Base-by-base conservation (phyloP, 805 yeast species). In the Wickerhamiella nectarea region DNA sequence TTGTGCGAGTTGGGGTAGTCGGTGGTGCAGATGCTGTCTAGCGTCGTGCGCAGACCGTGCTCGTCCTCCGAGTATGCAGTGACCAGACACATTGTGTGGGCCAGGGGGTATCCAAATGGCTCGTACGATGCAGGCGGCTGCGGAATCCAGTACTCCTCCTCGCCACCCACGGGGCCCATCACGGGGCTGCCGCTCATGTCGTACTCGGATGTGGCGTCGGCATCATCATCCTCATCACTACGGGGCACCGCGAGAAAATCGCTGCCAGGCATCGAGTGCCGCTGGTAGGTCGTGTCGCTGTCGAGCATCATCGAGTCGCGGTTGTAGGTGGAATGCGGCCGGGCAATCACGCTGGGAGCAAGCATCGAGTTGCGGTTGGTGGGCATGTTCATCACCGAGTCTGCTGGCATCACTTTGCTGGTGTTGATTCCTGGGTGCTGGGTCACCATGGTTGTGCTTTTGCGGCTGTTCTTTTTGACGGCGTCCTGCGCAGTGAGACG, bases 1-100 rank as follows among this genome's bases (percentile, higher is more conserved):
- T 89, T 91, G 62, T 91, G 97, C 3, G 95, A 83, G 60, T 86
- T 87, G 45, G 97, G 96, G 61, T 81, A 91, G 50, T 85, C 94
- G 1, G 96, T 85, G 1, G 95, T 84, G n/a, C 94, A 83, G 41
- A 91, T 59, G 1, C 97, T 89, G 60, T 91, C 97, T 50, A 89
- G 61, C 0, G 97, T 86, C 1, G 89, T 76, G 55, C 97, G 71
- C 46, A 91, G 62, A 49, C 93, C 95, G 10, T 70, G 80, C 52
- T 75, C 82, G 59, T 85, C 94, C 65, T 91, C 98, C 1, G 96
- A 86, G 58, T 91, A 91, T 57, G 96, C 89, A 1, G 98, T 91
- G 8, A 91, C 94, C 47, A 80, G 66, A 52, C 79, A 76, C 54
- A 82, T 71, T 0, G 77, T 69, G 53, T 81, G 91, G 12, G 80